Base-by-base conservation (phyloP, 2,329 filamentous ascomycete genomes). In the Akanthomyces muscarius region DNA sequence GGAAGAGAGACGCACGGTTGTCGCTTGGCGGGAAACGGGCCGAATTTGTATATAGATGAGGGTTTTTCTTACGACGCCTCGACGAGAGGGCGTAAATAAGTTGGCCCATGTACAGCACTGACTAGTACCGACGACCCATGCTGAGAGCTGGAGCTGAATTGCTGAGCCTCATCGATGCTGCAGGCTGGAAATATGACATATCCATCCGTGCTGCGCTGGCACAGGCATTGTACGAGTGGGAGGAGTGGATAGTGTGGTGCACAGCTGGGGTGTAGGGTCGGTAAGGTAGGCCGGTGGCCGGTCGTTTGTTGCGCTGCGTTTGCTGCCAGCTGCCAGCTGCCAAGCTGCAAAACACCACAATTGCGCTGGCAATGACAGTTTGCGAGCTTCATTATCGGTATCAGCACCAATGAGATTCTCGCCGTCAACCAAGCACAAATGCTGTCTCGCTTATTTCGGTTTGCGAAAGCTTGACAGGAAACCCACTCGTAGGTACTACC, bases 21-120 rank as follows among this genome's bases (percentile, higher is more conserved):
- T 61, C 58, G 50, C 58, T 54, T 61, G 58, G 58, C 50, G 50
- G 36, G n/a, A 61, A 54, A 61, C 38, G 58, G 58, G 50, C 58
- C 58, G 58, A 61, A 47, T 41, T n/a, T n/a, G 25, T 30, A 14
- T 28, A n/a, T 21, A 23, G 25, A 28, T 14, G 28, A 45, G 25
- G 30, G 16, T 14, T 42, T 54, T 54, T 52, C 45, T n/a, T 50
- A 3, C 38, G 56, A 47, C 36, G 10, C 16, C 23, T 61, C 48
- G 4, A 33, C 16, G 16, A 25, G 23, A 30, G 38, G 33, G 47
- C 38, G 58, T 11, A 11, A 11, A 36, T 10, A 11, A 36, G 10
- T 14, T n/a, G 42, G 36, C 25, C 41, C 45, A 42, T 52, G 56
- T 41, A 36, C 42, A 5, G 21, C 52, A 42, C 41, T 42, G 36